A percentile compares a stretch with the other conserved stretches of the same genome.
Evolutionary conservation across 768 basidiomycete genomes (phyloP).

Genomic region (Pleurotus sapidus): DNA sequence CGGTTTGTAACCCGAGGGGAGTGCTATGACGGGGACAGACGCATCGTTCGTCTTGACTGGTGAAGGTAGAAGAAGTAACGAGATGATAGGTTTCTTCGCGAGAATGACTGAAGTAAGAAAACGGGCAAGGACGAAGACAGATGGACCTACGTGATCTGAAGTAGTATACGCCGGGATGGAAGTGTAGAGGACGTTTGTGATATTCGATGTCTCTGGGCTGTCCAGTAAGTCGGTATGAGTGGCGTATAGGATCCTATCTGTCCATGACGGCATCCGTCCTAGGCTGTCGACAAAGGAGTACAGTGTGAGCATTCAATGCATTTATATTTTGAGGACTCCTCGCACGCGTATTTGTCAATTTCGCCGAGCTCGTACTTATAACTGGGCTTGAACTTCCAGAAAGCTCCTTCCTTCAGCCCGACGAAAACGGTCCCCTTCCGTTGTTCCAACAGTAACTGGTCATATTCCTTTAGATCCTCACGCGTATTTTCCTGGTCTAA

Average conservation of each 20-base stretch:
- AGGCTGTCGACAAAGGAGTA: slow-evolving; percentile 31
- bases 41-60: slow-evolving; percentile 21
- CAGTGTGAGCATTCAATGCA: not conserved
- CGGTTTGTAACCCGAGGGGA: slow-evolving; percentile 51
- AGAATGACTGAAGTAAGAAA: not conserved
- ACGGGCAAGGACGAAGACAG: not conserved
- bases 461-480: slow-evolving; percentile 64
- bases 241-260: slow-evolving; percentile 87
- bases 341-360: slow-evolving; percentile 77
- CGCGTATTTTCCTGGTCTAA: slow-evolving; percentile 50
- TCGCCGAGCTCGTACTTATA: slow-evolving; percentile 86
- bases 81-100: slow-evolving; percentile 81
- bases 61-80: slow-evolving; percentile 62
- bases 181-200: slow-evolving; percentile 72
- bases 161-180: slow-evolving; percentile 80
- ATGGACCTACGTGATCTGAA: slow-evolving; percentile 77
- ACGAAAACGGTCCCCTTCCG: slow-evolving; percentile 64
- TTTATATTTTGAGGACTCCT: not conserved
- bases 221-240: slow-evolving; percentile 66
- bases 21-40: slow-evolving; percentile 40
- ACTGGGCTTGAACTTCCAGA: slow-evolving; percentile 87
- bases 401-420: slow-evolving; percentile 80
- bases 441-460: slow-evolving; percentile 67
- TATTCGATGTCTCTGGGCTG: slow-evolving; percentile 44
- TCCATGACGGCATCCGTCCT: slow-evolving; percentile 86